Percentiles rank a stretch among this genome's conserved stretches.
Evolutionary conservation across 1,284 basidiomycete genomes (phyloP).

Genomic region (Rhodotorula sp.): DNA sequence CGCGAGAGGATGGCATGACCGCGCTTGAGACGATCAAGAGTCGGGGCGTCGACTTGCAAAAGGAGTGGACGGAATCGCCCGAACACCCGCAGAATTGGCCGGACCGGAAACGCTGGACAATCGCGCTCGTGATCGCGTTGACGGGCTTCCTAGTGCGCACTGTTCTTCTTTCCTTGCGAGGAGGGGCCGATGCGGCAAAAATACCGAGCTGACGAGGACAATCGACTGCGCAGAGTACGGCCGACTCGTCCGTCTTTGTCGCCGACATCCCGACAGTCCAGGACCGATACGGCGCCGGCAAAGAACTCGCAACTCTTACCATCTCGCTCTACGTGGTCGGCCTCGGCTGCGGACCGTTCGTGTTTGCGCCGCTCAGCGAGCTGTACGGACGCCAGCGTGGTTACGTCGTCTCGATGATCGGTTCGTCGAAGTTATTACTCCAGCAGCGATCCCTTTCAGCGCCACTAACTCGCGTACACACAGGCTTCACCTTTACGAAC

Average conservation of each 20-base stretch:
- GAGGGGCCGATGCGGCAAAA: background rate
- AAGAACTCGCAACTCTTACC: slow-evolving; percentile 48
- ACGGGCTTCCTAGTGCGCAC: background rate
- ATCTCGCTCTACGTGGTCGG: slow-evolving; percentile 49
- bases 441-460: too few species aligned
- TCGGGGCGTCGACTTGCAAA: background rate
- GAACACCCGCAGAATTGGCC: slow-evolving; percentile 3
- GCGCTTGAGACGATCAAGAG: background rate
- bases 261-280: slow-evolving; percentile 46
- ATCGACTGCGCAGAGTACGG: background rate
- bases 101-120: background rate
- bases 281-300: slow-evolving; percentile 44
- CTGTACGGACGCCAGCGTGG: slow-evolving; percentile 52
- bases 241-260: slow-evolving; percentile 46
- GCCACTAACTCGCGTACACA: background rate
- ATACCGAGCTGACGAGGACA: too few species aligned
- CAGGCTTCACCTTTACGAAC: slow-evolving; percentile 44
- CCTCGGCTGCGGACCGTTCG: slow-evolving; percentile 51
- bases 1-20: background rate
- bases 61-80: slow-evolving; percentile 2
- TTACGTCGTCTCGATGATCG: slow-evolving; percentile 46
- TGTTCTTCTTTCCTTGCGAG: too few species aligned
- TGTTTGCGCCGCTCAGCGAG: slow-evolving; percentile 54
- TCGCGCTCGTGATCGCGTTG: background rate
- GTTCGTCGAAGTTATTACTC: background rate